Conservation (phyloP, 73 alveolate species). For the Symbiodinium pilosum region DNA sequence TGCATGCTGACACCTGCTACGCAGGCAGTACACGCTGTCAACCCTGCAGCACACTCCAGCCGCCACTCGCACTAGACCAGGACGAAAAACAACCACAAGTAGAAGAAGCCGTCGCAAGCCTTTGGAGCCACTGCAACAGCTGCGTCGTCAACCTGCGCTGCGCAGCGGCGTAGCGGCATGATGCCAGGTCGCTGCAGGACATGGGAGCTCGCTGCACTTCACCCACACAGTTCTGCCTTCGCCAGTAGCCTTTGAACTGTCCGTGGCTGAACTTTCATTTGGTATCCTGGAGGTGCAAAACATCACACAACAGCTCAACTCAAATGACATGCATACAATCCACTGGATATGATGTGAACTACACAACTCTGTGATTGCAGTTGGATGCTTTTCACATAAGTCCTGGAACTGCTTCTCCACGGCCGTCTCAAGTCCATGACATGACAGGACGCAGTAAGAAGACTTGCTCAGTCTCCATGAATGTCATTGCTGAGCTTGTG, state of each 20-base stretch:
- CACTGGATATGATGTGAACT: background rate
- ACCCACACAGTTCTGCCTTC: background rate
- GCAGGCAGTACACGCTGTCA: background rate
- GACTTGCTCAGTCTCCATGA: background rate
- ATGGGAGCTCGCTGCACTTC: no score
- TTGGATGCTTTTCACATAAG: no score
- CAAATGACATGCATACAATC: background rate
- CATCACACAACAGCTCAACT: background rate
- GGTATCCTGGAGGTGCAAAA: background rate
- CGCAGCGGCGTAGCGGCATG: background rate
- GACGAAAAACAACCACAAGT: background rate
- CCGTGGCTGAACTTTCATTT: background rate
- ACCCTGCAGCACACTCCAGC: no score
- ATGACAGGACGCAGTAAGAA: background rate
- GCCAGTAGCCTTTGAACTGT: background rate
- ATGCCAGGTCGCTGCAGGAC: background rate
- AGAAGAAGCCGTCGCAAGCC: background rate
- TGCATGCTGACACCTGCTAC: slow-evolving; percentile 7
- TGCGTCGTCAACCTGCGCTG: background rate
- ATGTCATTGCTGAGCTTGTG: no score
- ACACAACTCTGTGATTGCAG: background rate
- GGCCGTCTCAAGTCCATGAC: background rate
- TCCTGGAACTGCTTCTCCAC: background rate
- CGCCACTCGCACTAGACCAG: no score
- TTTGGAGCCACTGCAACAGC: background rate